Conservation (phyloP, 2,329 filamentous ascomycete species). For the Myriangium duriaei region DNA sequence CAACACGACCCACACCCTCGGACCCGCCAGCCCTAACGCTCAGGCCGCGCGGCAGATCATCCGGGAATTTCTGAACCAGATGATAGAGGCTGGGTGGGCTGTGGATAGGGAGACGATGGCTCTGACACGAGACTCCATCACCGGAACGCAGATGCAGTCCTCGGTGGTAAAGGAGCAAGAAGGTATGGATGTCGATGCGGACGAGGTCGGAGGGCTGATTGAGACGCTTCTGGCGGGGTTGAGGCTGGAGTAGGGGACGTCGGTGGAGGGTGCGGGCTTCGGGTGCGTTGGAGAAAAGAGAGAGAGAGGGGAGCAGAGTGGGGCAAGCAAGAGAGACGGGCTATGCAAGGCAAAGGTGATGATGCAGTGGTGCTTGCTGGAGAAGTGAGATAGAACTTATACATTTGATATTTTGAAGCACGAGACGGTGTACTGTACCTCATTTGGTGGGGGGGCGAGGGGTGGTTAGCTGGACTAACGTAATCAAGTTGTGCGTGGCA, state of each 20-base stretch:
- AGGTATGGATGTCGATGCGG: conserved; percentile 1
- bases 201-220: neutral
- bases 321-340: too few relatives aligned
- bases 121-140: neutral
- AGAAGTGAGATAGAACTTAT: neutral
- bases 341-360: too few relatives aligned
- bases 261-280: too few relatives aligned
- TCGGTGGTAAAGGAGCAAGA: neutral
- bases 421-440: too few relatives aligned
- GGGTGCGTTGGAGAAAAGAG: too few relatives aligned
- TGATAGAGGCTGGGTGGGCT: conserved; percentile 15
- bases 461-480: too few relatives aligned
- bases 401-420: conserved; percentile 2
- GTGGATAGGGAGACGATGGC: neutral
- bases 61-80: conserved; percentile 21
- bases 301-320: too few relatives aligned
- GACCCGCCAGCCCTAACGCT: conserved; percentile 21
- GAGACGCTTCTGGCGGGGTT: conserved; percentile 1
- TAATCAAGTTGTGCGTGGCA: too few relatives aligned
- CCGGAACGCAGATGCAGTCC: neutral
- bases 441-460: too few relatives aligned
- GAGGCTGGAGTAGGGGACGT: too few relatives aligned
- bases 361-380: neutral
- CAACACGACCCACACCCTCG: conserved; percentile 25
- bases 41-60: conserved; percentile 20